A percentile compares a stretch with the other conserved stretches of the same genome.
phyloP scores from a whole-genome alignment of 148 eudicot genomes.

The Chenopodium formosanum region DNA sequence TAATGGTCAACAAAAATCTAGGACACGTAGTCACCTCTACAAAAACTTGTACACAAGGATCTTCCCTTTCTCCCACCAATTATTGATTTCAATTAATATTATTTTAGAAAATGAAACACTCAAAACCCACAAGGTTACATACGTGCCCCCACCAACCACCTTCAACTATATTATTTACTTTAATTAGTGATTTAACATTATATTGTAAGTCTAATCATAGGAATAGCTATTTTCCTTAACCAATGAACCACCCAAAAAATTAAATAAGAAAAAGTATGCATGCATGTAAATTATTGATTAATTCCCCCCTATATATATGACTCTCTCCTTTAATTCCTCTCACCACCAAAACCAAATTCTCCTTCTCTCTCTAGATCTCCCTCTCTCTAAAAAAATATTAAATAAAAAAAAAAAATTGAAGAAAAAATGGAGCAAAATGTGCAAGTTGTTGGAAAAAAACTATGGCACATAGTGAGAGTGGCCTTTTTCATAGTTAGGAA shows the following conservation, averaged over 20 bases:
- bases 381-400: neutral
- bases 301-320: constrained; percentile 14
- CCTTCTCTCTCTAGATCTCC: neutral
- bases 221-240: neutral
- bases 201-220: constrained; percentile 12
- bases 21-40: constrained; percentile 28
- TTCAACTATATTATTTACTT: neutral
- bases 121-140: constrained; percentile 16
- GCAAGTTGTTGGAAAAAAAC: constrained; percentile 44
- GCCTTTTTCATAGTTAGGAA: constrained; percentile 56
- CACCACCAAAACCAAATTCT: neutral
- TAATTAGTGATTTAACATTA: constrained; percentile 10
- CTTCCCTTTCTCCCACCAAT: constrained; percentile 21
- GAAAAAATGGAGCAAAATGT: constrained; percentile 56
- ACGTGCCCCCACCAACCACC: constrained; percentile 26
- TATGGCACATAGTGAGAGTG: constrained; percentile 51
- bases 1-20: constrained; percentile 3
- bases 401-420: too few species aligned
- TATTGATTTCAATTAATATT: constrained; percentile 30
- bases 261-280: neutral
- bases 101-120: neutral
- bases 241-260: neutral
- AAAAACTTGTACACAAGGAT: constrained; percentile 19
- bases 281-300: neutral
- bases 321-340: constrained; percentile 3